Conservation (phyloP, 768 basidiomycete genomes). For the Grammothele lineata region DNA sequence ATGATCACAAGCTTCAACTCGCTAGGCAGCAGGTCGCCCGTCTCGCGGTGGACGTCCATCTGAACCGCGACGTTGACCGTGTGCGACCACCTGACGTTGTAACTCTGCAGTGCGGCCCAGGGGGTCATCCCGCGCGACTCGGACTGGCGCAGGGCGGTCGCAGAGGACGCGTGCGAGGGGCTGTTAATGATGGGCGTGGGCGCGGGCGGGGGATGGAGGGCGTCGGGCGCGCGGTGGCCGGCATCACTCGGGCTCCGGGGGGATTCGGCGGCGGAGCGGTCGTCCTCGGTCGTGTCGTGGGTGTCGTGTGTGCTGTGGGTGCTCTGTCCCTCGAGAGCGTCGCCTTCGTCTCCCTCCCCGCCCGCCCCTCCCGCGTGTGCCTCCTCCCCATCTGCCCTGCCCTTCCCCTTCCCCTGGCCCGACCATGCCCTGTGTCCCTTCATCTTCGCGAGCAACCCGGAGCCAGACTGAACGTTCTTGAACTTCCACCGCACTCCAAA, state of each 20-base stretch:
- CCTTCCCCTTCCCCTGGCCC: slow-evolving; percentile 16
- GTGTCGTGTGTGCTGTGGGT: slow-evolving; percentile 10
- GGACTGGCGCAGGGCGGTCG: slow-evolving; percentile 24
- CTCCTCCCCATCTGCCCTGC: slow-evolving; percentile 4
- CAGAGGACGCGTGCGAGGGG: background rate
- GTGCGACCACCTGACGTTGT: slow-evolving; percentile 60
- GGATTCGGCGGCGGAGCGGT: slow-evolving; percentile 1
- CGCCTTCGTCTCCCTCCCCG: slow-evolving; percentile 1
- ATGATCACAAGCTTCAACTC: slow-evolving; percentile 65
- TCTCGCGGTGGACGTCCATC: slow-evolving; percentile 54
- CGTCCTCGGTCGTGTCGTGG: slow-evolving; percentile 12
- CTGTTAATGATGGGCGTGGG: slow-evolving; percentile 12
- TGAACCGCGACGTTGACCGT: slow-evolving; percentile 54
- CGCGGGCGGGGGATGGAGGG: slow-evolving; percentile 10
- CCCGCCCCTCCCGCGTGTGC: background rate
- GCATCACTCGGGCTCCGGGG: slow-evolving; percentile 6
- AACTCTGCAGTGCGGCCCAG: slow-evolving; percentile 57
- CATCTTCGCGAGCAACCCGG: slow-evolving; percentile 40
- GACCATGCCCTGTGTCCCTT: slow-evolving; percentile 24
- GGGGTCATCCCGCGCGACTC: slow-evolving; percentile 56
- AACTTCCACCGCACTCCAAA: slow-evolving; percentile 72
- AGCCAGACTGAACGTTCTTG: slow-evolving; percentile 47
- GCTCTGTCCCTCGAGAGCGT: slow-evolving; percentile 1
- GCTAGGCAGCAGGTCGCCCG: slow-evolving; percentile 44
- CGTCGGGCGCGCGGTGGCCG: slow-evolving; percentile 7